Conservation (phyloP, 163 green algal species). For the Coccomyxa subellipsoidea region DNA sequence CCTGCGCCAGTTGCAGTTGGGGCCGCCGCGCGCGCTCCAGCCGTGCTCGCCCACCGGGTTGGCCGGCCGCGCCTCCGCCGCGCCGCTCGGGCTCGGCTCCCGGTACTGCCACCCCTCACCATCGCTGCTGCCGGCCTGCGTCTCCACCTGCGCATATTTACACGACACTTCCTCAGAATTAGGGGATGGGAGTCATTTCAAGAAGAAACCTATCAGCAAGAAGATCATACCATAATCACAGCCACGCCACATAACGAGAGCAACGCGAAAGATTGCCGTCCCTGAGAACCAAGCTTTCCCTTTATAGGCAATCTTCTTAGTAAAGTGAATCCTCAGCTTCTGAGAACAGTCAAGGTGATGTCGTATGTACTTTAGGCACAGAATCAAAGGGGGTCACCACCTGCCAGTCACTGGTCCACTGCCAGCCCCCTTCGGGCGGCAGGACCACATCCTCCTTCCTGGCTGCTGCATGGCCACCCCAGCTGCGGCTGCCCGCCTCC, state of each 20-base stretch:
- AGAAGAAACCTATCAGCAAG: no score
- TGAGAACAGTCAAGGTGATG: no score
- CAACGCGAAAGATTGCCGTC: no score
- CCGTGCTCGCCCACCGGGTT: neutral
- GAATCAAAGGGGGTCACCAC: neutral
- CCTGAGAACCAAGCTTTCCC: no score
- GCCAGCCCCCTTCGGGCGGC: constrained; percentile 49
- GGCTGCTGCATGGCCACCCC: neutral
- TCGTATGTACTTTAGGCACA: no score
- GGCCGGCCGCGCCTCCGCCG: neutral
- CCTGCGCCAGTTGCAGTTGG: constrained; percentile 19
- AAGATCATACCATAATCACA: no score
- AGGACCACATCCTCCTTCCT: constrained; percentile 39
- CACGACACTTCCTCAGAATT: no score
- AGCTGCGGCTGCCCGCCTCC: neutral
- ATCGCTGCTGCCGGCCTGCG: neutral
- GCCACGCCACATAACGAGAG: constrained; percentile 1
- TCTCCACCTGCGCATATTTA: constrained; percentile 20
- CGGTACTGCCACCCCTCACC: constrained; percentile 26
- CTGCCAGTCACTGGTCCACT: constrained; percentile 43
- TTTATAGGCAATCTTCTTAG: no score
- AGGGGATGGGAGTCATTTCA: no score
- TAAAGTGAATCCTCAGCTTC: no score
- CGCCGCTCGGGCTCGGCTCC: neutral
- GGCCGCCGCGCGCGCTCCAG: neutral